A percentile compares a stretch with the other conserved stretches of the same genome.
These are phyloP conservation scores for Populus tremula DNA, from an alignment of 345 rosid genomes.

Conservation along the genomic window DNA sequence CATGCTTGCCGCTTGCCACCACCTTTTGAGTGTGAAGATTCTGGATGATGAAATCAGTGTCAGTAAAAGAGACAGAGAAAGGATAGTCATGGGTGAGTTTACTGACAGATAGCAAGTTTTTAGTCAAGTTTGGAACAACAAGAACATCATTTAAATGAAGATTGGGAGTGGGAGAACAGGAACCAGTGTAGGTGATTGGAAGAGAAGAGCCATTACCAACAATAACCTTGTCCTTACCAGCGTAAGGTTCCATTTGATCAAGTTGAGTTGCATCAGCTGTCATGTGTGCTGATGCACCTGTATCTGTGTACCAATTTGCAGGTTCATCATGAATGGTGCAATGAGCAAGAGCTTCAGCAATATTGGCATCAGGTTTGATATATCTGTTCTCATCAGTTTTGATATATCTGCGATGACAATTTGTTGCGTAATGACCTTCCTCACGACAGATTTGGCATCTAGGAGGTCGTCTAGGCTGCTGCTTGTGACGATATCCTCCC, in stretches of 20 bases:
- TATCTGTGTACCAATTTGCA: not conserved
- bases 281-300: not conserved
- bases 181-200: slow-evolving; percentile 5
- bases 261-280: not conserved
- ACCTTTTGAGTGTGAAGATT: not conserved
- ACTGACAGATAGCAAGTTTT: slow-evolving; percentile 12
- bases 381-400: not conserved
- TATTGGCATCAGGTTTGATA: not conserved
- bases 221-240: slow-evolving; percentile 9
- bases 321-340: too few relatives aligned
- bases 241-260: not conserved
- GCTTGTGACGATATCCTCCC: not conserved
- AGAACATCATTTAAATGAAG: not conserved
- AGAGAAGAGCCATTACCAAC: slow-evolving; percentile 15
- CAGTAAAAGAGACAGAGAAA: not conserved
- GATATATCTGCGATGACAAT: not conserved
- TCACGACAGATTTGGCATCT: not conserved
- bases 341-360: not conserved
- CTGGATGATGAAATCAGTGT: not conserved
- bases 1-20: not conserved
- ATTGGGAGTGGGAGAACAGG: not conserved
- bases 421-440: slow-evolving; percentile 7
- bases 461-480: not conserved
- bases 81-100: not conserved
- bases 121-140: slow-evolving; percentile 11